Base-by-base conservation (phyloP, 164 flowering plant species). In the Kalanchoe fedtschenkoi region DNA sequence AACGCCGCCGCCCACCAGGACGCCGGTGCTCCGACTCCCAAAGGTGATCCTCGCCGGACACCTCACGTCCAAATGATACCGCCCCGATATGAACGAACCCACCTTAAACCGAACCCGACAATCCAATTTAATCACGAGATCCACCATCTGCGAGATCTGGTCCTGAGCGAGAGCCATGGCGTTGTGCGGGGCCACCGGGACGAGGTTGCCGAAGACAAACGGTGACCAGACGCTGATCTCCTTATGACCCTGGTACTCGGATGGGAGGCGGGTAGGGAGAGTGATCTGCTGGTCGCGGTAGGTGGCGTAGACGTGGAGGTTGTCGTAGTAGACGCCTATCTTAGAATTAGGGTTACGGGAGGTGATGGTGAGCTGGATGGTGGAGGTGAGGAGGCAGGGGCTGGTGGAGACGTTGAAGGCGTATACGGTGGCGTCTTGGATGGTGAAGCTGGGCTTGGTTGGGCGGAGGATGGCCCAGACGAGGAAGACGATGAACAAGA, bases 151-250 rank as follows among this genome's bases (percentile, higher is more conserved):
- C 2, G 65, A 58, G 38, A 35, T 61, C 58, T 21, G 47, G 30
- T 77, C 80, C 43, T 74, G 68, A 16, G 13, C 30, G 47, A 77
- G 19, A 5, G 69, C 43, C n/a, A 7, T 14, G 21, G 57, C 34
- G 8, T 66, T 21, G 21, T 28, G 58, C n/a, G 77, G 80, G 13
- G 76, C 57, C 30, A 77, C 62, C 1, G 80, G 77, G 0, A 74
- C 72, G 21, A 59, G 32, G 37, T 47, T 38, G 26, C 80, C 80
- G 62, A 33, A 57, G 55, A 77, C 5, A 35, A 65, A 62, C 13
- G 80, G 80, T 2, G 80, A 77, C 80, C 80, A 77, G 0, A 69
- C 66, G 26, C 22, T 19, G 35, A 68, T 2, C 3, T 74, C 80
- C 2, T 59, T 32, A 64, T 62, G 68, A 24, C 77, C 76, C 41